These are phyloP conservation scores for Saccharata proteae DNA, from an alignment of 2,329 filamentous ascomycete genomes.

Conservation along the genomic window DNA sequence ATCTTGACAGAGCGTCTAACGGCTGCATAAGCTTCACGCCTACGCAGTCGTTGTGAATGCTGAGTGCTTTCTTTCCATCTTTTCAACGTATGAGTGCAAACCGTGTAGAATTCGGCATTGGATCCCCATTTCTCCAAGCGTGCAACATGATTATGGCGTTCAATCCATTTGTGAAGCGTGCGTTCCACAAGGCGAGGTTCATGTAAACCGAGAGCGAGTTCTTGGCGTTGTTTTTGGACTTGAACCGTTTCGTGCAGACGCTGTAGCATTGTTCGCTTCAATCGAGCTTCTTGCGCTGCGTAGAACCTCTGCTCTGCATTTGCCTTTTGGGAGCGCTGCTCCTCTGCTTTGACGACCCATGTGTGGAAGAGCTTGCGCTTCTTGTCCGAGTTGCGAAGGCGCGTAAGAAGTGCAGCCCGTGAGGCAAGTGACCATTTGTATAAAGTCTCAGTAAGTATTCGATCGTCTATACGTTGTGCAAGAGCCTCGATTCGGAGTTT, in stretches of 20 bases:
- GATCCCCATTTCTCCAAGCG: conserved; percentile 41
- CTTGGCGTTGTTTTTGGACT: conserved; percentile 17
- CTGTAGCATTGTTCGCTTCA: conserved; percentile 10
- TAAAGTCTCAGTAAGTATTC: conserved; percentile 42
- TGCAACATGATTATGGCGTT: conserved; percentile 28
- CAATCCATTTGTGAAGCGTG: conserved; percentile 23
- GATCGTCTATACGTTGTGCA: conserved; percentile 40
- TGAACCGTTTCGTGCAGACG: conserved; percentile 18
- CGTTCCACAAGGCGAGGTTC: conserved; percentile 28
- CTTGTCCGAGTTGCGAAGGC: conserved; percentile 21
- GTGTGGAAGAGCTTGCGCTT: conserved; percentile 17
- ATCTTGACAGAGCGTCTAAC: conserved; percentile 43
- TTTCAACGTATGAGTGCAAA: conserved; percentile 38
- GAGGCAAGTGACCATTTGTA: conserved; percentile 50
- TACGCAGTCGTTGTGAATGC: conserved; percentile 38
- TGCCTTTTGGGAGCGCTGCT: conserved; percentile 17
- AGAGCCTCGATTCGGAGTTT: conserved; percentile 42
- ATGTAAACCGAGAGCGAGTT: conserved; percentile 29
- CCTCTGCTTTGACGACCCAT: conserved; percentile 18
- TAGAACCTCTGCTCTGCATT: conserved; percentile 19
- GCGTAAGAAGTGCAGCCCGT: conserved; percentile 27
- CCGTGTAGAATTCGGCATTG: conserved; percentile 45
- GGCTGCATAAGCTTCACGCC: conserved; percentile 43
- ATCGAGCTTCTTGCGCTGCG: conserved; percentile 17
- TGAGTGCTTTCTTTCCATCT: conserved; percentile 39